Evolutionary conservation across 768 basidiomycete species (phyloP).

Genomic region (Tulasnella sp.): DNA sequence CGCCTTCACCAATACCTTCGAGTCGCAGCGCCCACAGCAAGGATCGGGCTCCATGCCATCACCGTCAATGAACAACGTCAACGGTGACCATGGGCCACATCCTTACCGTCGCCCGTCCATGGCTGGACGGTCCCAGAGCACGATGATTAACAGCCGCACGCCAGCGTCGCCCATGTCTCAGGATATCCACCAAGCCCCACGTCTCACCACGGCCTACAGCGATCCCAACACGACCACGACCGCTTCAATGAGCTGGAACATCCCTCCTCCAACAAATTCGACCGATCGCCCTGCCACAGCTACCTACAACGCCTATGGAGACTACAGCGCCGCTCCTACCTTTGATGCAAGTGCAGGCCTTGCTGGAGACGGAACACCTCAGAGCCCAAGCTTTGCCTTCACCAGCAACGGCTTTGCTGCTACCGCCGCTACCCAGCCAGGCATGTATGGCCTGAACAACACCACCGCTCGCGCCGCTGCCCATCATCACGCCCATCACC

Average conservation of each 20-base stretch:
- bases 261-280: conserved; percentile 18
- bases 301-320: conserved; percentile 14
- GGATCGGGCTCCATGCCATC: conserved; percentile 13
- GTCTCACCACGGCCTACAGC: conserved; percentile 1
- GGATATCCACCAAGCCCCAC: background rate
- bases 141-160: background rate
- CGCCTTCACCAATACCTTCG: conserved; percentile 22
- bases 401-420: conserved; percentile 3
- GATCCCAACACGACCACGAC: conserved; percentile 12
- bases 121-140: conserved; percentile 4
- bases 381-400: conserved; percentile 23
- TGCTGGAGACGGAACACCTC: conserved; percentile 20
- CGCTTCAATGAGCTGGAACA: conserved; percentile 21
- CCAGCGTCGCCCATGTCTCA: conserved; percentile 1
- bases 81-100: conserved; percentile 10
- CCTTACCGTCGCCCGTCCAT: conserved; percentile 19
- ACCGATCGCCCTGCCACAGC: background rate
- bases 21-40: conserved; percentile 16
- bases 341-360: background rate
- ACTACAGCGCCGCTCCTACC: background rate
- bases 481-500: conserved; percentile 9
- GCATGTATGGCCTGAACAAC: conserved; percentile 12
- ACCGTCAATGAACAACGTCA: background rate
- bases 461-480: background rate
- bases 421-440: background rate